A percentile compares a stretch with the other conserved stretches of the same genome.
Conservation (phyloP, 805 yeast species). For the Hemisphaericaspora nanyangensis region DNA sequence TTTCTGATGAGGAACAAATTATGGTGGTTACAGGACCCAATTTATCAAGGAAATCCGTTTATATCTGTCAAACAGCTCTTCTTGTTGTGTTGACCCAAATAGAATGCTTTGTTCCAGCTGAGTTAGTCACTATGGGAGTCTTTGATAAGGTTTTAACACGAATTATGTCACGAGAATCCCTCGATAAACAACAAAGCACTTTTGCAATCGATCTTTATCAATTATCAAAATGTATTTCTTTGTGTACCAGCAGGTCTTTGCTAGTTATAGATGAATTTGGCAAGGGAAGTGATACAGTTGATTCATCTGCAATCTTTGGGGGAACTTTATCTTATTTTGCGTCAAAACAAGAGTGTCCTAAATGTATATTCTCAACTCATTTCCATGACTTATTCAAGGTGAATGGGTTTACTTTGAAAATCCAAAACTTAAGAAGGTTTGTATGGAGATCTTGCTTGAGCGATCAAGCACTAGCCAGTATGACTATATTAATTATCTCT, state of each 20-base stretch:
- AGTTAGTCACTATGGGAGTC: slow-evolving; percentile 41
- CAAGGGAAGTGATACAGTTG: slow-evolving; percentile 46
- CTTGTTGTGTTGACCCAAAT: slow-evolving; percentile 49
- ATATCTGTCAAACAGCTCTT: slow-evolving; percentile 45
- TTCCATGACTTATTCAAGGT: slow-evolving; percentile 37
- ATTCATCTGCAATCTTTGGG: slow-evolving; percentile 45
- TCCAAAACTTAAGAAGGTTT: background rate
- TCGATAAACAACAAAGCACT: slow-evolving; percentile 41
- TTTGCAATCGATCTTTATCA: slow-evolving; percentile 48
- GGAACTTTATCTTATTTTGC: slow-evolving; percentile 27
- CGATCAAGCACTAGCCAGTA: background rate
- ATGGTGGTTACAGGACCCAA: slow-evolving; percentile 43
- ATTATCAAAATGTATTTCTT: slow-evolving; percentile 39
- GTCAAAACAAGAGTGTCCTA: slow-evolving; percentile 12
- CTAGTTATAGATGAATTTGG: slow-evolving; percentile 53
- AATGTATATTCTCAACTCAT: slow-evolving; percentile 39
- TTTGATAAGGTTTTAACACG: slow-evolving; percentile 47
- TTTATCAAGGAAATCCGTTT: slow-evolving; percentile 46
- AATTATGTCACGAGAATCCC: slow-evolving; percentile 38
- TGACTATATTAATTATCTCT: slow-evolving; percentile 7
- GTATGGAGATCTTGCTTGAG: slow-evolving; percentile 3
- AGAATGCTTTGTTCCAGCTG: slow-evolving; percentile 54
- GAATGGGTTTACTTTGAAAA: background rate
- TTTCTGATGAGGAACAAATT: slow-evolving; percentile 21
- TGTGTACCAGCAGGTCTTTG: slow-evolving; percentile 38